Evolutionary conservation across 73 alveolate genomes (phyloP).

Genomic region (Urostyla sp.): DNA sequence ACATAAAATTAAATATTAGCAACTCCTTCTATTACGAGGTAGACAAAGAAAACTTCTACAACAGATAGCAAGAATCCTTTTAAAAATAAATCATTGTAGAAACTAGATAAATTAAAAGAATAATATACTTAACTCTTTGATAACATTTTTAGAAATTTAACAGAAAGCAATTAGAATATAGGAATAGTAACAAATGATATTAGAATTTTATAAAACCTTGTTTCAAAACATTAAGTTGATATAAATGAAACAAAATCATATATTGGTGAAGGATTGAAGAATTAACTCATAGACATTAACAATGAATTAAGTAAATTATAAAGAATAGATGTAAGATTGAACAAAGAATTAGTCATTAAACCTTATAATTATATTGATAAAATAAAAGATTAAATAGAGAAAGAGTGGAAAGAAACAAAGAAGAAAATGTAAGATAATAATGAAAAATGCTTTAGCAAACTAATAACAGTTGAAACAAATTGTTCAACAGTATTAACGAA

Average conservation of each 20-base stretch:
- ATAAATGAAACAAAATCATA: not conserved
- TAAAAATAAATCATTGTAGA: conserved; percentile 7
- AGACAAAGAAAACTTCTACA: not conserved
- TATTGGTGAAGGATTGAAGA: not conserved
- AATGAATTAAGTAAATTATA: conserved; percentile 10
- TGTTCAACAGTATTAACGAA: conserved; percentile 17
- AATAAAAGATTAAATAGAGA: conserved; percentile 9
- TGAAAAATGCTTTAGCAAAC: conserved; percentile 17
- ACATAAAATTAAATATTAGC: not conserved
- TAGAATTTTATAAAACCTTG: not conserved
- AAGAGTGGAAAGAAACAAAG: conserved; percentile 45
- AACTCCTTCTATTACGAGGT: not conserved
- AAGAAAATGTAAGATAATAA: conserved; percentile 7
- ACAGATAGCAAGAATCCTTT: conserved; percentile 25
- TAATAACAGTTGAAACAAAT: conserved; percentile 34
- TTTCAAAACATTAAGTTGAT: not conserved
- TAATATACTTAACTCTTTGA: conserved; percentile 8
- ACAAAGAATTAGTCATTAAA: conserved; percentile 48
- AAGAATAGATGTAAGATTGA: conserved; percentile 43
- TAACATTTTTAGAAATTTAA: conserved; percentile 10
- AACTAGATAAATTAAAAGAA: conserved; percentile 18
- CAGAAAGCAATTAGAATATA: conserved; percentile 15
- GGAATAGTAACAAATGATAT: not conserved
- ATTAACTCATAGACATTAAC: not conserved
- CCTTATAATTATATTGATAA: conserved; percentile 46